phyloP scores from a whole-genome alignment of 192 early-diverging fungal genomes.

The Entrophospora sp. region DNA sequence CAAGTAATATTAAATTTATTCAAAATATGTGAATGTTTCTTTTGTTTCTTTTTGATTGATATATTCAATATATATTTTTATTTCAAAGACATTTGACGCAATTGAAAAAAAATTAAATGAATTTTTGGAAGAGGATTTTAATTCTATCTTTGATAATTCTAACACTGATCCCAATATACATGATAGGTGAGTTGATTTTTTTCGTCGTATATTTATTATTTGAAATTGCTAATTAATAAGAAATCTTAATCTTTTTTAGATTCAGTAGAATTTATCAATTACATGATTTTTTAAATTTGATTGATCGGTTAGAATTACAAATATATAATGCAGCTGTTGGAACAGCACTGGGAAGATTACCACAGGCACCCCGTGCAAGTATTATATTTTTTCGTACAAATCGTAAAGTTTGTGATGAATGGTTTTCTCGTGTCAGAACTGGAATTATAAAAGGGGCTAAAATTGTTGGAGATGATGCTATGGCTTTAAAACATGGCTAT shows the following conservation, averaged over 20 bases:
- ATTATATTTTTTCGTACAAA: constrained; percentile 68
- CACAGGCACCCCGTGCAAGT: constrained; percentile 52
- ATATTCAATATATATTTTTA: neutral
- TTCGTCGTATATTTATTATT: neutral
- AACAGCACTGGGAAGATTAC: constrained; percentile 39
- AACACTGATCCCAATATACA: neutral
- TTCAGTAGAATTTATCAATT: constrained; percentile 17
- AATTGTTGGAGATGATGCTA: constrained; percentile 32
- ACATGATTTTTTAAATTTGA: constrained; percentile 40
- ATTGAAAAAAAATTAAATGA: constrained; percentile 37
- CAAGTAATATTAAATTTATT: constrained; percentile 40
- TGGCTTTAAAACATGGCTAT: constrained; percentile 31
- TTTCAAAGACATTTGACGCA: constrained; percentile 40
- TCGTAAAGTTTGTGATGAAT: constrained; percentile 65
- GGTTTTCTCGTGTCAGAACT: constrained; percentile 57
- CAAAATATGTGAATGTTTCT: no score
- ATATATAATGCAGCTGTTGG: constrained; percentile 57
- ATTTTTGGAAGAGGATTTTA: constrained; percentile 14
- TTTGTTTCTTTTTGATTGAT: neutral
- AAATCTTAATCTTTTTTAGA: constrained; percentile 1
- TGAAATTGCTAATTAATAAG: no score
- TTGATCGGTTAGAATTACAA: constrained; percentile 72
- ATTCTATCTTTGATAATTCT: neutral
- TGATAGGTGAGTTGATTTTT: neutral
- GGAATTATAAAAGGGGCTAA: constrained; percentile 43